Conservation (phyloP, 2,329 filamentous ascomycete species). For the Diplodia intermedia region DNA sequence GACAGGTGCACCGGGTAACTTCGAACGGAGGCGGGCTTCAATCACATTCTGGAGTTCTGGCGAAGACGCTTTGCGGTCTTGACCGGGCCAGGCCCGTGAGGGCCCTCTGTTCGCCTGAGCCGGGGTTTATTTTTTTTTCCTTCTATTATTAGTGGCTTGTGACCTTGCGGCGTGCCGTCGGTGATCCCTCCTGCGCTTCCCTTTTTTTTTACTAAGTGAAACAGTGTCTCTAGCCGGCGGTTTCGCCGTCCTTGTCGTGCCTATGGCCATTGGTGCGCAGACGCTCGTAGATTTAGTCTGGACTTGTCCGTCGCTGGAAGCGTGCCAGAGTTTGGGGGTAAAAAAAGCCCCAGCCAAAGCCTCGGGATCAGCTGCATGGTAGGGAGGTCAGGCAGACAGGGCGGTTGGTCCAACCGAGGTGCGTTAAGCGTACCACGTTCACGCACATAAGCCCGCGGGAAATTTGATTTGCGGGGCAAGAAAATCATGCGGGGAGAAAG, state of each 20-base stretch:
- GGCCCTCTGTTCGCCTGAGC: too few relatives aligned
- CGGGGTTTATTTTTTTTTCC: too few relatives aligned
- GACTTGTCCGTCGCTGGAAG: not conserved
- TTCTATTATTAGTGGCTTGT: slow-evolving; percentile 1
- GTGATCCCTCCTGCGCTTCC: not conserved
- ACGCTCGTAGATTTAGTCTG: too few relatives aligned
- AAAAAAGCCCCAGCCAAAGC: not conserved
- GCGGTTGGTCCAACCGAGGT: not conserved
- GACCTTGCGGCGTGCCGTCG: not conserved
- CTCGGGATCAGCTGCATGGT: not conserved
- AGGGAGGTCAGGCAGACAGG: not conserved
- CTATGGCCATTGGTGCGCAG: not conserved
- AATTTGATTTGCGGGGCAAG: not conserved
- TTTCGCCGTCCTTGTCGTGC: not conserved
- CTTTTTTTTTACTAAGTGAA: not conserved
- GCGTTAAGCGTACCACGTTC: not conserved
- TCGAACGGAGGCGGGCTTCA: not conserved
- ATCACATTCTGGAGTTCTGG: not conserved
- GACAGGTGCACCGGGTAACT: not conserved
- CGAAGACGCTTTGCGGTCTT: not conserved
- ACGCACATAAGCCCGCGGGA: not conserved
- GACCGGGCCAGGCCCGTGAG: not conserved
- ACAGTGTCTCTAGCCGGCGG: not conserved
- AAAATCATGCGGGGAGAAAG: too few relatives aligned
- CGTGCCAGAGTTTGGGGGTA: not conserved